Percentiles rank a stretch among this genome's conserved stretches.
Conservation (phyloP, 108 stramenopile species). For the Skeletonema marinoi region DNA sequence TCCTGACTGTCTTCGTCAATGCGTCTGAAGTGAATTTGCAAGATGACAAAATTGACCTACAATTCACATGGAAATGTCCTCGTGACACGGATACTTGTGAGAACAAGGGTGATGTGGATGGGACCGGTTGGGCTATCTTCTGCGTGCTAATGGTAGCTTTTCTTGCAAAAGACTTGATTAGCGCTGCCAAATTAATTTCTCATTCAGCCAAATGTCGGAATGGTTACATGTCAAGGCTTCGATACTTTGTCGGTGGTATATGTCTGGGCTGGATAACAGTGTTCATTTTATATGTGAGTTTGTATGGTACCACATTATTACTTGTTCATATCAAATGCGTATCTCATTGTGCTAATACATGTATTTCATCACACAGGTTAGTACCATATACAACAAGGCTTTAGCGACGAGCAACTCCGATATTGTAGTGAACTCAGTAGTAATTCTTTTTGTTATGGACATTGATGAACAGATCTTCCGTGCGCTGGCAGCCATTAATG, state of each 20-base stretch:
- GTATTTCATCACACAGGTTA: no score
- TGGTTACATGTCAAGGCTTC: not conserved
- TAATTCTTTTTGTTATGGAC: not conserved
- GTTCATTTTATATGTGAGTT: not conserved
- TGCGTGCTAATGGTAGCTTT: not conserved
- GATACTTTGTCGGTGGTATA: not conserved
- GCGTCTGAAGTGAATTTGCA: not conserved
- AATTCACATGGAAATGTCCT: not conserved
- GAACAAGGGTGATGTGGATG: not conserved
- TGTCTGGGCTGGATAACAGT: not conserved
- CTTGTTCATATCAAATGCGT: no score
- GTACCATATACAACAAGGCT: not conserved
- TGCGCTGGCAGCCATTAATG: no score
- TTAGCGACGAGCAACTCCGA: not conserved
- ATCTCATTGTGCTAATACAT: no score
- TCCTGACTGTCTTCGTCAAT: slow-evolving; percentile 2
- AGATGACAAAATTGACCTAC: not conserved
- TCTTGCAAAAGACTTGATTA: not conserved
- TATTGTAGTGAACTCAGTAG: not conserved
- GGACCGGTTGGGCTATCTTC: not conserved
- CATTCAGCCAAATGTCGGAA: not conserved
- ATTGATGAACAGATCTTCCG: not conserved
- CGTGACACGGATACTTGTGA: not conserved
- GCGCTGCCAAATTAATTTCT: not conserved
- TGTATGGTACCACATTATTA: no score